A percentile compares a stretch with the other conserved stretches of the same genome.
Conservation (phyloP, 257 asterid genomes). For the Cordia subcordata region DNA sequence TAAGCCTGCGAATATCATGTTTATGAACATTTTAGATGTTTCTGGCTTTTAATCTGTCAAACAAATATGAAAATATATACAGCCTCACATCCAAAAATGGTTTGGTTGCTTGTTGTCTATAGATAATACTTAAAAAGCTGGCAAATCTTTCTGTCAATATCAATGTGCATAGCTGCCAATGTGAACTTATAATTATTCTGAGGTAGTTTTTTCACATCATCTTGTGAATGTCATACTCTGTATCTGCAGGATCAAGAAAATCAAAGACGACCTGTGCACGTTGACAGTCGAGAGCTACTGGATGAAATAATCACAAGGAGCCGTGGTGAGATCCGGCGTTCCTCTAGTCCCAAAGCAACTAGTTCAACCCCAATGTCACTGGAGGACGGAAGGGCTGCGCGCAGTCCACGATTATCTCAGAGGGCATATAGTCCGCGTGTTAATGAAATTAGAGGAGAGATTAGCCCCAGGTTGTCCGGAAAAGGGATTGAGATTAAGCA, state of each 20-base stretch:
- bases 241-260: conserved; percentile 50
- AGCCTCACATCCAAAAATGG: no score
- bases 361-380: conserved; percentile 56
- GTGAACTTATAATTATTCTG: not conserved
- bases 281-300: conserved; percentile 60
- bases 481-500: conserved; percentile 45
- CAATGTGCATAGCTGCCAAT: no score
- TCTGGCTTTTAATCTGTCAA: no score
- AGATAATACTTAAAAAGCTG: no score
- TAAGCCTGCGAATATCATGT: no score
- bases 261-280: conserved; percentile 23
- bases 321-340: conserved; percentile 78
- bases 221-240: not conserved
- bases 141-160: not conserved
- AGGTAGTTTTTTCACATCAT: not conserved
- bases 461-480: conserved; percentile 34
- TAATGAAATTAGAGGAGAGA: conserved; percentile 39
- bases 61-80: no score
- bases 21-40: no score
- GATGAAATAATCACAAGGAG: conserved; percentile 83
- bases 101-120: no score
- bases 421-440: conserved; percentile 58
- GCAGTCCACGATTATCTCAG: conserved; percentile 48
- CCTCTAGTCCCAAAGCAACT: conserved; percentile 63
- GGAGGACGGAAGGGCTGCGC: conserved; percentile 36